phyloP scores from a whole-genome alignment of 129 eudicot species.

The Helianthus tuberosus region DNA sequence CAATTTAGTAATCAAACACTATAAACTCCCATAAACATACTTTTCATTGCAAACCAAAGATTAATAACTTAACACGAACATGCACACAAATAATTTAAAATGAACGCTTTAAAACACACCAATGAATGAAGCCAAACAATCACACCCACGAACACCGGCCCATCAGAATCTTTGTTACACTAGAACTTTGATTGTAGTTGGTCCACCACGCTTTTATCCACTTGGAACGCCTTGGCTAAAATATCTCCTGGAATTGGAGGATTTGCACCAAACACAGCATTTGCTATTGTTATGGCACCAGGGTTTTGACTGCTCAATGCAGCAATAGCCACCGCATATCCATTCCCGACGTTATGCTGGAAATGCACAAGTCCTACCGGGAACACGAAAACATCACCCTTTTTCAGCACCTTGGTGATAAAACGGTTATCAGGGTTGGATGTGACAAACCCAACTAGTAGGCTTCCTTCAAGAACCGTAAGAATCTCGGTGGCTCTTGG shows the following conservation, averaged over 20 bases:
- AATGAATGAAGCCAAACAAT: background rate
- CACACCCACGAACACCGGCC: conserved; percentile 1
- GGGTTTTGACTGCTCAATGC: too few species aligned
- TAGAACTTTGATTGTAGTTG: conserved; percentile 39
- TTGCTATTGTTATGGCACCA: too few species aligned
- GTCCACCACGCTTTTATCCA: conserved; percentile 15
- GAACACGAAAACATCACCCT: too few species aligned
- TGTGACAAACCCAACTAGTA: conserved; percentile 44
- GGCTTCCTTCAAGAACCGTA: conserved; percentile 43
- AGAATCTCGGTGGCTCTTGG: background rate
- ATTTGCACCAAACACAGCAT: too few species aligned
- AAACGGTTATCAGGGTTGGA: conserved; percentile 44
- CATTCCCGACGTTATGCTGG: too few species aligned
- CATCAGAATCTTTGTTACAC: background rate
- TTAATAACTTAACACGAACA: conserved; percentile 2
- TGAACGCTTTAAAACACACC: background rate
- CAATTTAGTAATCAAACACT: too few species aligned
- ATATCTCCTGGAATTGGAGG: too few species aligned
- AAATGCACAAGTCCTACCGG: too few species aligned
- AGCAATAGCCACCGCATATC: too few species aligned
- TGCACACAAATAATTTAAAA: background rate
- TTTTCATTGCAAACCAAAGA: conserved; percentile 12
- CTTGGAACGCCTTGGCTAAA: too few species aligned
- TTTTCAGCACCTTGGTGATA: conserved; percentile 37
- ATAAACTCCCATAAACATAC: background rate